Conservation (phyloP, 805 yeast genomes). For the Isabelozyma rhagii region DNA sequence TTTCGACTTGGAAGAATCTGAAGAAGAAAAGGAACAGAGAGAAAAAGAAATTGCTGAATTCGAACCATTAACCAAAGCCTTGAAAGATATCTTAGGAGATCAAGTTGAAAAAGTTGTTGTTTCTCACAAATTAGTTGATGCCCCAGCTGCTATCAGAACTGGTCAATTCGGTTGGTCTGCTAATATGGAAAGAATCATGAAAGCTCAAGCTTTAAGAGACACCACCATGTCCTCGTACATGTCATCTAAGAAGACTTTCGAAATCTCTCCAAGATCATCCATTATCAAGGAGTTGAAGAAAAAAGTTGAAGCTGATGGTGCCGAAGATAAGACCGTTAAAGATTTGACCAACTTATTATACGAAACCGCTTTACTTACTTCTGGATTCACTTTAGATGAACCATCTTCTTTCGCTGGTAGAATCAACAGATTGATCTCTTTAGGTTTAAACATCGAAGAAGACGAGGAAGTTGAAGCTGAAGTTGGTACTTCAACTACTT, state of each 20-base stretch:
- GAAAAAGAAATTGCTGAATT: slow-evolving; percentile 90
- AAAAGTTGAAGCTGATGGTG: slow-evolving; percentile 96
- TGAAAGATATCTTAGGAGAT: slow-evolving; percentile 96
- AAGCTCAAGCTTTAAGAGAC: slow-evolving; percentile 99
- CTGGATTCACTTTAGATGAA: slow-evolving; percentile 98
- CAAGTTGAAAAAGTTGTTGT: slow-evolving; percentile 99
- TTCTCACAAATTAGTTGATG: slow-evolving; percentile 93
- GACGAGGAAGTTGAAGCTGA: slow-evolving; percentile 59
- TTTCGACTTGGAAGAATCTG: slow-evolving; percentile 97
- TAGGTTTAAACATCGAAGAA: slow-evolving; percentile 97
- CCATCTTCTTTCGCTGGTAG: slow-evolving; percentile 96
- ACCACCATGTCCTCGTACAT: slow-evolving; percentile 98
- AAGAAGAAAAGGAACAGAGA: slow-evolving; percentile 93
- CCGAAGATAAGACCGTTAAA: slow-evolving; percentile 97
- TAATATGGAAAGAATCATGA: slow-evolving; percentile 99
- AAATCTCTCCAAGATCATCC: slow-evolving; percentile 94
- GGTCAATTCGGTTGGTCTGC: slow-evolving; percentile 99
- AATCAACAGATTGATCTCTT: slow-evolving; percentile 95
- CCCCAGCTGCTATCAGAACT: slow-evolving; percentile 99
- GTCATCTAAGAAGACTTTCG: slow-evolving; percentile 99
- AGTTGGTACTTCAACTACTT: slow-evolving; percentile 43
- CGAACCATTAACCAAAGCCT: slow-evolving; percentile 91
- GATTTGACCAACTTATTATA: slow-evolving; percentile 93
- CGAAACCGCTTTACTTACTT: slow-evolving; percentile 97
- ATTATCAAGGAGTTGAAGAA: slow-evolving; percentile 93